A percentile compares a stretch with the other conserved stretches of the same genome.
Evolutionary conservation across 1,139 yeast genomes (phyloP).

Genomic region (Candida sp.): DNA sequence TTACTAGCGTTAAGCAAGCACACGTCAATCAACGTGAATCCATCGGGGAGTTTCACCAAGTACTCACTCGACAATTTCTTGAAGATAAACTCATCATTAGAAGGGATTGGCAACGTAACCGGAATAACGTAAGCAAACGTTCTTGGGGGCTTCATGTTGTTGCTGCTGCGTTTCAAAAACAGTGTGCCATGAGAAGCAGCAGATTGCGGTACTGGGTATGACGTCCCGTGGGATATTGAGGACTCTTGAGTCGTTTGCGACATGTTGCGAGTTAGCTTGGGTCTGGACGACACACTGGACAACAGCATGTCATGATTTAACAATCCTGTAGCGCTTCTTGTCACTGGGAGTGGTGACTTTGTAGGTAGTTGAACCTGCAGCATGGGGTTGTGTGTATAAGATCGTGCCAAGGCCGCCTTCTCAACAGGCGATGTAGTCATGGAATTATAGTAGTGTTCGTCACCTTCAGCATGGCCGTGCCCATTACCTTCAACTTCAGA

Average conservation of each 20-base stretch:
- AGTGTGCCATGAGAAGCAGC: conserved; percentile 3
- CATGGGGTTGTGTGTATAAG: conserved; percentile 24
- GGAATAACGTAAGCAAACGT: conserved; percentile 52
- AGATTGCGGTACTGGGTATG: background rate
- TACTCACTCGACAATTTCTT: conserved; percentile 47
- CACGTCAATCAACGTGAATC: conserved; percentile 52
- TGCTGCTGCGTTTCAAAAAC: background rate
- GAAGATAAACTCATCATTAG: conserved; percentile 46
- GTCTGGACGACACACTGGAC: conserved; percentile 19
- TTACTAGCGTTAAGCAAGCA: conserved; percentile 64
- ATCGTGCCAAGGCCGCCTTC: conserved; percentile 25
- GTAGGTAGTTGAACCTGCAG: conserved; percentile 9
- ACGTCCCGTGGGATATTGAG: conserved; percentile 21
- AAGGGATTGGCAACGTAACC: conserved; percentile 44
- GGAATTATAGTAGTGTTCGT: conserved; percentile 14
- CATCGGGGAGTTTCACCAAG: conserved; percentile 49
- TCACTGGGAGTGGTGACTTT: conserved; percentile 20
- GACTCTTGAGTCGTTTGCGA: conserved; percentile 47
- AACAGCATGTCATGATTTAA: conserved; percentile 14
- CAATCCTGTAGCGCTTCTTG: conserved; percentile 6
- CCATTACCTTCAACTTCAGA: conserved; percentile 4
- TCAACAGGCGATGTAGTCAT: conserved; percentile 29
- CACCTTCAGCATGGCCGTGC: conserved; percentile 7
- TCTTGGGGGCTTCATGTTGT: conserved; percentile 13
- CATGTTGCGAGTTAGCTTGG: conserved; percentile 32